These are phyloP conservation scores for Filobasidium uniguttulatum DNA, from an alignment of 1,284 basidiomycete species.

Conservation along the genomic window DNA sequence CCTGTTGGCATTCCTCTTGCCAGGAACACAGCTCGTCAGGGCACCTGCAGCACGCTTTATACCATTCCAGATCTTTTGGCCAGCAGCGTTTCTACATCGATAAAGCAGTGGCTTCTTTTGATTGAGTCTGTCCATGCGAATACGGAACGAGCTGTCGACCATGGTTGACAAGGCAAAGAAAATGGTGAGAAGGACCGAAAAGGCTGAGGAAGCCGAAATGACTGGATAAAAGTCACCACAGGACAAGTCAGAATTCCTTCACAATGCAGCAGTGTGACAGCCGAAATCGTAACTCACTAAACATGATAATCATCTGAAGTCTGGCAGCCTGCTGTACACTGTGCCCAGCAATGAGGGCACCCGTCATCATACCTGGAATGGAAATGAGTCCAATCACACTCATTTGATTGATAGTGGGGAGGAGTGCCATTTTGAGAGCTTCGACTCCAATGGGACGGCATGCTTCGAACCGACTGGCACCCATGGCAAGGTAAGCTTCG, in stretches of 20 bases:
- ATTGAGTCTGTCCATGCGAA: slow-evolving; percentile 56
- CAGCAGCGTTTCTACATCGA: slow-evolving; percentile 35
- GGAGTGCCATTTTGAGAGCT: slow-evolving; percentile 60
- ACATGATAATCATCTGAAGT: slow-evolving; percentile 80
- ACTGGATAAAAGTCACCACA: slow-evolving; percentile 29
- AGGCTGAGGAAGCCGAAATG: slow-evolving; percentile 60
- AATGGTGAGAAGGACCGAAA: slow-evolving; percentile 53
- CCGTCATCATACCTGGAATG: slow-evolving; percentile 67
- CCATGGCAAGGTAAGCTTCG: slow-evolving; percentile 69
- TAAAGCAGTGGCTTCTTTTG: slow-evolving; percentile 42
- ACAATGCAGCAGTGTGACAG: background rate
- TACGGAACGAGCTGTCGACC: slow-evolving; percentile 54
- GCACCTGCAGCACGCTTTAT: slow-evolving; percentile 17
- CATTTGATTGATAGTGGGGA: slow-evolving; percentile 71
- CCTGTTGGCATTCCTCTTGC: too few relatives aligned
- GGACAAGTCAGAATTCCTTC: background rate
- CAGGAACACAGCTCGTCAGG: too few relatives aligned
- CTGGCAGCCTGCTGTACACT: slow-evolving; percentile 68
- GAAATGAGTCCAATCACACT: slow-evolving; percentile 66
- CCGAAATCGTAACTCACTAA: slow-evolving; percentile 40
- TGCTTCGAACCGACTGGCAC: slow-evolving; percentile 62
- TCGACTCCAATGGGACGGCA: slow-evolving; percentile 60
- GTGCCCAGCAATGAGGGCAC: slow-evolving; percentile 69
- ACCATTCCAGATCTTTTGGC: slow-evolving; percentile 22
- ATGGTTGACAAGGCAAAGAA: slow-evolving; percentile 48